phyloP scores from a whole-genome alignment of 345 rosid genomes.

The Pseudoturritis turrita region DNA sequence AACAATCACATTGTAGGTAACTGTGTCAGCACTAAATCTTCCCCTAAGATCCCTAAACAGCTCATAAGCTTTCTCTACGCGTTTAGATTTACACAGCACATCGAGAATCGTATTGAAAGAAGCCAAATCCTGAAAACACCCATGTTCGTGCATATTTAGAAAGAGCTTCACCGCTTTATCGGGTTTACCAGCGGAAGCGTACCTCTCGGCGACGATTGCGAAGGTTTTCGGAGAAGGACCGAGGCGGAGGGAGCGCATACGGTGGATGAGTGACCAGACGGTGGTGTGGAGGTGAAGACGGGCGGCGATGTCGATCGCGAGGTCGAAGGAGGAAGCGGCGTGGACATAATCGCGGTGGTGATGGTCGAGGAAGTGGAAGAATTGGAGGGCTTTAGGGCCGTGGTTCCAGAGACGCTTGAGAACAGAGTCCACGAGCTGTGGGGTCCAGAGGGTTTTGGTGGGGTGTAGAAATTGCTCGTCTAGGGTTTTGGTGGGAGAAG shows the following conservation, averaged over 20 bases:
- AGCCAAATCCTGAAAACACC: conserved; percentile 63
- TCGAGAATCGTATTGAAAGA: conserved; percentile 87
- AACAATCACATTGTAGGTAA: conserved; percentile 72
- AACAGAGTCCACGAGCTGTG: conserved; percentile 53
- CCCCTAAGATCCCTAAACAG: conserved; percentile 59
- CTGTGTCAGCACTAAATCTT: conserved; percentile 62
- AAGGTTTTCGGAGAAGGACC: conserved; percentile 66
- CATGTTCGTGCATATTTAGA: conserved; percentile 80
- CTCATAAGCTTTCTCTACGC: conserved; percentile 70
- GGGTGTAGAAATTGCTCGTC: conserved; percentile 39
- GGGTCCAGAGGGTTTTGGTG: conserved; percentile 50
- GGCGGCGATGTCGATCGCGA: conserved; percentile 74
- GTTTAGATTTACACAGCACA: conserved; percentile 62
- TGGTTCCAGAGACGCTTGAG: conserved; percentile 84
- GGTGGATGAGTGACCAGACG: conserved; percentile 49
- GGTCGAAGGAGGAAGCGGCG: conserved; percentile 69
- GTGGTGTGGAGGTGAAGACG: conserved; percentile 59
- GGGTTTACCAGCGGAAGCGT: conserved; percentile 61
- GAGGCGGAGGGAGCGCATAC: conserved; percentile 63
- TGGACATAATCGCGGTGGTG: conserved; percentile 50
- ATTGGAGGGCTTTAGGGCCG: conserved; percentile 73
- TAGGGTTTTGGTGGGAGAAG: conserved; percentile 32
- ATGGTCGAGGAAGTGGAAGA: conserved; percentile 55
- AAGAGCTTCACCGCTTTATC: conserved; percentile 67
- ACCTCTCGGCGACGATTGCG: conserved; percentile 78